Evolutionary conservation across 2,329 filamentous ascomycete genomes (phyloP), one percentile per base, ranked within the genome.

Genomic region (Polytolypa hystricis): DNA sequence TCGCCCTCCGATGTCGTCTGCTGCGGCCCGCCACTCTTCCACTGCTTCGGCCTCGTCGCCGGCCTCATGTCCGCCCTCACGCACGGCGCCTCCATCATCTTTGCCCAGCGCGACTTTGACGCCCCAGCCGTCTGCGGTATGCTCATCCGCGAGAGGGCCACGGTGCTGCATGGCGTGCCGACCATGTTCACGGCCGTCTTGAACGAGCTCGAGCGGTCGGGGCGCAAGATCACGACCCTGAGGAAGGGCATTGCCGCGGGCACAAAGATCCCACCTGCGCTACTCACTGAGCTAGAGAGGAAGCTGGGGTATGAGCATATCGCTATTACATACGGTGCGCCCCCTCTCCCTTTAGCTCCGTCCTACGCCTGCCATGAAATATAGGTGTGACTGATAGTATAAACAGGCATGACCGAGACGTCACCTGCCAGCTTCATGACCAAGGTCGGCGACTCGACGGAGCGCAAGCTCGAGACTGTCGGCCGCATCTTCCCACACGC

Each of bases 61-160:
- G 89, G 91, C n/a, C 93, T 91, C 63, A 93, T 95, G 84, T 87
- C 91, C 0, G 91, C 85, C 0, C 85, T 83, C 1, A 93, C 87
- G 0, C 78, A 82, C 40, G 71, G 86, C 39, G 77, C 84, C 0
- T 69, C 79, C 11, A 84, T 96, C 44, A 73, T 95, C 3, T 87
- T 95, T 51, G 84, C 89, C 0, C 74, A 77, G 6, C 86, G 93
- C 49, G 82, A 84, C 1, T 96, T 96, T 62, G 79, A 94, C 52
- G 82, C 89, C 0, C 58, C 67, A 2, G 83, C 84, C 1, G 73
- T 81, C 0, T 67, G 95, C 1, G 62, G 67, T 39, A 66, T 74
- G 1, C 71, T 82, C 0, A 74, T 74, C 47, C 72, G 77, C 45
- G 71, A 80, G 52, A 65, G 64, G 39, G 74, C 69, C 30, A 82